Conservation (phyloP, 202 grass and related monocot genomes). For the Setaria italica region DNA sequence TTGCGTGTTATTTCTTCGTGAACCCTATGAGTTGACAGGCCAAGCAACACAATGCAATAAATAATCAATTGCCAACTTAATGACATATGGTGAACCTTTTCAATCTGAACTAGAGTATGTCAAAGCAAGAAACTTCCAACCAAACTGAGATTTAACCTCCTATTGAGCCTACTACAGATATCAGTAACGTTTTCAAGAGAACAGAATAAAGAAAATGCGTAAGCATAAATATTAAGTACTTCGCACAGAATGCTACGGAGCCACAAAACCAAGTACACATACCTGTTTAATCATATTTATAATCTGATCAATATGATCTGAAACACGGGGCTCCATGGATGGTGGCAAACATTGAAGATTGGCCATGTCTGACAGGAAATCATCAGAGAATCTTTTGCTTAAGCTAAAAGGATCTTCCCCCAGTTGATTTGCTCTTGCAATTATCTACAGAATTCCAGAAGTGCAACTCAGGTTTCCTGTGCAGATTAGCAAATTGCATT, state of each 20-base stretch:
- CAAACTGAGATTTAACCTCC: conserved; percentile 11
- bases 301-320: conserved; percentile 88
- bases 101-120: conserved; percentile 6
- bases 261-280: background rate
- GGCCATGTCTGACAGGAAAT: conserved; percentile 86
- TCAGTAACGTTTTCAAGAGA: background rate
- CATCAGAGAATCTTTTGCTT: conserved; percentile 84
- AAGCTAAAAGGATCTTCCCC: conserved; percentile 89
- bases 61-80: conserved; percentile 28
- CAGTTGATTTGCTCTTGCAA: conserved; percentile 88
- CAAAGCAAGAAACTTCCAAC: conserved; percentile 31
- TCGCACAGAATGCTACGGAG: background rate
- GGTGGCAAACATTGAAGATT: conserved; percentile 91
- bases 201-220: background rate
- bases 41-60: conserved; percentile 11
- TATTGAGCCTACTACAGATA: conserved; percentile 3
- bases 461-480: conserved; percentile 85
- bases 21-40: conserved; percentile 3
- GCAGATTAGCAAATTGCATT: conserved; percentile 57
- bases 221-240: conserved; percentile 17
- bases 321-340: conserved; percentile 87
- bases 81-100: background rate
- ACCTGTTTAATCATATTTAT: conserved; percentile 97
- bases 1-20: background rate
- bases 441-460: conserved; percentile 99